Percentiles rank a stretch among this genome's conserved stretches.
Conservation (phyloP, 2,329 filamentous ascomycete species). For the Fusarium sp. region DNA sequence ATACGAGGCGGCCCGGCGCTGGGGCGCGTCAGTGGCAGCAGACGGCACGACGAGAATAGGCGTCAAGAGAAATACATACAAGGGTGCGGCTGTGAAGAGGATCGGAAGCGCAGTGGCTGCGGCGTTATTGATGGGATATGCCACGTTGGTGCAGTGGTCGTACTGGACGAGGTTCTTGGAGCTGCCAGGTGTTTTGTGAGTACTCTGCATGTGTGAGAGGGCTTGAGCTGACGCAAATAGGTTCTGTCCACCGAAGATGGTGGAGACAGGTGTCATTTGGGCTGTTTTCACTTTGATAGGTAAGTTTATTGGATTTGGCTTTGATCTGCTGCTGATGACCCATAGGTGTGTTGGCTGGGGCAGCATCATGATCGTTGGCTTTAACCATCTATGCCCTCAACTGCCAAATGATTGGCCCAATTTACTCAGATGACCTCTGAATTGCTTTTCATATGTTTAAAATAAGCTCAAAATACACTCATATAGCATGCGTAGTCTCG, state of each 20-base stretch:
- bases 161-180: slow-evolving; percentile 37
- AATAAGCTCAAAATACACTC: neutral
- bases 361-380: slow-evolving; percentile 17
- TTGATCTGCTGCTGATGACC: neutral
- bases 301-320: neutral
- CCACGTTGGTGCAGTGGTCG: slow-evolving; percentile 23
- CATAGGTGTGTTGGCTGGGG: slow-evolving; percentile 23
- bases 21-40: slow-evolving; percentile 29
- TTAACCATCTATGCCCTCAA: neutral
- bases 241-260: slow-evolving; percentile 27
- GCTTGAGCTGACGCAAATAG: slow-evolving; percentile 5
- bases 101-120: slow-evolving; percentile 14
- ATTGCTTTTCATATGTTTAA: neutral
- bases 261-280: slow-evolving; percentile 20
- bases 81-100: slow-evolving; percentile 11
- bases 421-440: neutral
- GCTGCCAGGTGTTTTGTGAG: slow-evolving; percentile 35
- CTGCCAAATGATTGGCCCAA: neutral
- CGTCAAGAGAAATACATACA: slow-evolving; percentile 13
- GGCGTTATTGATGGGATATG: slow-evolving; percentile 23
- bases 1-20: slow-evolving; percentile 33
- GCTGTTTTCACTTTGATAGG: slow-evolving; percentile 15
- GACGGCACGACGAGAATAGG: slow-evolving; percentile 32
- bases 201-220: neutral
- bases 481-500: neutral